These are phyloP conservation scores for Alternaria sp. DNA, from an alignment of 2,329 filamentous ascomycete genomes.

Conservation along the genomic window DNA sequence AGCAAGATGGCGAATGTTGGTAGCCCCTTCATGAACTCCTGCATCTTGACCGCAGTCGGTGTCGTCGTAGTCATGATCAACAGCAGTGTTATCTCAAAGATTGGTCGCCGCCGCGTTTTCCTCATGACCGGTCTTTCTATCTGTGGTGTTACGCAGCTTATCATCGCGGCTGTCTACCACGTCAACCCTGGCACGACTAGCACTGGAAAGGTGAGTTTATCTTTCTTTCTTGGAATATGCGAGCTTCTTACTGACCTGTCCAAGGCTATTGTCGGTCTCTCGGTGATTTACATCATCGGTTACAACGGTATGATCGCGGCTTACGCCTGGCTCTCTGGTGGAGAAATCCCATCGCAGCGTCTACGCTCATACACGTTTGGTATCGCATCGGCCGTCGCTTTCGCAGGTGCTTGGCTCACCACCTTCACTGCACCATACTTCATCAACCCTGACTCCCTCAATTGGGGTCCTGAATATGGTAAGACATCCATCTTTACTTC, in stretches of 20 bases:
- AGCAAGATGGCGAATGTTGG: conserved; percentile 38
- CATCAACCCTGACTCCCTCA: conserved; percentile 61
- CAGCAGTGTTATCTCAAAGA: conserved; percentile 59
- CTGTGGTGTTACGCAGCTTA: conserved; percentile 63
- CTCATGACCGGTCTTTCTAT: conserved; percentile 58
- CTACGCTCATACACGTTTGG: conserved; percentile 65
- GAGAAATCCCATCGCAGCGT: conserved; percentile 64
- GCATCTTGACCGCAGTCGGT: conserved; percentile 62
- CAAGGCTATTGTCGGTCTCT: conserved; percentile 58
- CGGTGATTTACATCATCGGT: conserved; percentile 60
- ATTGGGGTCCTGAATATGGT: conserved; percentile 64
- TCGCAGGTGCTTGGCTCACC: conserved; percentile 63
- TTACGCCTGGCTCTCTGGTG: conserved; percentile 64
- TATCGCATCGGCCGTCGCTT: conserved; percentile 59
- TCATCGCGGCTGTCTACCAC: conserved; percentile 61
- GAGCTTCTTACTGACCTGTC: neutral
- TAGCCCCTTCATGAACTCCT: conserved; percentile 61
- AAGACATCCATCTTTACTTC: neutral
- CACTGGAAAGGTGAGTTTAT: conserved; percentile 49
- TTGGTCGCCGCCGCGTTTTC: conserved; percentile 61
- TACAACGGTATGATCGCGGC: conserved; percentile 63
- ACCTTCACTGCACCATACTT: conserved; percentile 66
- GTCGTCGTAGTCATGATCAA: conserved; percentile 62
- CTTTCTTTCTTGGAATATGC: neutral
- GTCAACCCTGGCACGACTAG: conserved; percentile 46